phyloP scores from a whole-genome alignment of 176 grass and related monocot species.

The Neostapfia colusana region DNA sequence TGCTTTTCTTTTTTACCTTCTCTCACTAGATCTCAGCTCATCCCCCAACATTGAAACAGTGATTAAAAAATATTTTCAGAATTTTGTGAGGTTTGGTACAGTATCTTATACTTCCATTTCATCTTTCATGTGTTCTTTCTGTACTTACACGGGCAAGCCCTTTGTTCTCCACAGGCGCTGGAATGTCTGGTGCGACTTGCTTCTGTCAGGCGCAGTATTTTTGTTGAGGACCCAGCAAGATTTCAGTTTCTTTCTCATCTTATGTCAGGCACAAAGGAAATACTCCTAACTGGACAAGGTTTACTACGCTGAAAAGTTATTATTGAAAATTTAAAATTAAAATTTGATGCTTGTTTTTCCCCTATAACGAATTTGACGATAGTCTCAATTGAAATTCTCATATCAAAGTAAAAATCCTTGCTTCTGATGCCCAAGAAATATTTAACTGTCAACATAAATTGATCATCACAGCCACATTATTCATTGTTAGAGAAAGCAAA shows the following conservation, averaged over 20 bases:
- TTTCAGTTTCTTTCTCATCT: slow-evolving; percentile 85
- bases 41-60: neutral
- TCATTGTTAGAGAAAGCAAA: slow-evolving; percentile 26
- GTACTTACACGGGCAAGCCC: slow-evolving; percentile 21
- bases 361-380: neutral
- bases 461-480: neutral
- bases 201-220: slow-evolving; percentile 90
- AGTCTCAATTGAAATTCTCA: slow-evolving; percentile 8
- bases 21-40: neutral
- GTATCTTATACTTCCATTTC: neutral
- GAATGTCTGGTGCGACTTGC: slow-evolving; percentile 98
- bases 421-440: slow-evolving; percentile 1
- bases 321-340: neutral
- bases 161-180: slow-evolving; percentile 63
- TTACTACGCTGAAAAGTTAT: neutral
- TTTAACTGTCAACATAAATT: neutral
- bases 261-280: slow-evolving; percentile 96
- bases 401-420: slow-evolving; percentile 12
- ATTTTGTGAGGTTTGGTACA: slow-evolving; percentile 4
- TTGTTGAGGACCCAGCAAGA: slow-evolving; percentile 81
- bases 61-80: neutral
- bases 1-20: neutral
- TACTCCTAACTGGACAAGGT: slow-evolving; percentile 99
- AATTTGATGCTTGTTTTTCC: slow-evolving; percentile 23
- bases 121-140: neutral